These are phyloP conservation scores for Stemphylium beticola DNA, from an alignment of 2,329 filamentous ascomycete genomes.

Conservation along the genomic window DNA sequence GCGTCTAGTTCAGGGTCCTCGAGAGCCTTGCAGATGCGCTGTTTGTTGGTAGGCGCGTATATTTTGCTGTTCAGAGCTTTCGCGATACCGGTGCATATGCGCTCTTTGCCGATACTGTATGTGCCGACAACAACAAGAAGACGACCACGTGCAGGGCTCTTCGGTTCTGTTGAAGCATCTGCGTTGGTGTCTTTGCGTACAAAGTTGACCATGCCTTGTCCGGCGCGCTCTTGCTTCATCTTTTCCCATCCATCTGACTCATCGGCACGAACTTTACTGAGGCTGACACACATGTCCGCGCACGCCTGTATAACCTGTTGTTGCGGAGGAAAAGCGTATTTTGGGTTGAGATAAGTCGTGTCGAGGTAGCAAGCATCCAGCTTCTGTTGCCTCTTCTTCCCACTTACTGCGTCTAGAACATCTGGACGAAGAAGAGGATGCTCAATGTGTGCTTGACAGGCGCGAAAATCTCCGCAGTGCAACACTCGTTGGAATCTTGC, in stretches of 20 bases:
- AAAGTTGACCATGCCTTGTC: conserved; percentile 68
- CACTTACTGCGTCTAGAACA: conserved; percentile 70
- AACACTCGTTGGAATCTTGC: conserved; percentile 77
- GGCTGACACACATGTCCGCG: conserved; percentile 81
- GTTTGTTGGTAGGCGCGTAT: conserved; percentile 82
- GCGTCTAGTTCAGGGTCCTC: conserved; percentile 82
- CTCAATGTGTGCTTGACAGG: conserved; percentile 80
- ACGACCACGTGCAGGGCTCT: conserved; percentile 61
- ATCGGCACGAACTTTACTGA: conserved; percentile 70
- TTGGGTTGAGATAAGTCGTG: conserved; percentile 94
- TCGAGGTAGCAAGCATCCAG: conserved; percentile 97
- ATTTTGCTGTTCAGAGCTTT: conserved; percentile 86
- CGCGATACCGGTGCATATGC: conserved; percentile 91
- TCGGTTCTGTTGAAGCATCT: conserved; percentile 36
- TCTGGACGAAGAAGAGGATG: conserved; percentile 84
- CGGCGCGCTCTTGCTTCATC: conserved; percentile 61
- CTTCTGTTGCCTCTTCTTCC: conserved; percentile 77
- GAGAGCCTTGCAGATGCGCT: conserved; percentile 81
- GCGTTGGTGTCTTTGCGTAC: conserved; percentile 56
- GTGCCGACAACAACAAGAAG: conserved; percentile 93
- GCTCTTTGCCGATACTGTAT: conserved; percentile 97
- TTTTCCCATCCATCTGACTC: conserved; percentile 63
- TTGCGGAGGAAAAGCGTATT: conserved; percentile 92
- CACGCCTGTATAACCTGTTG: conserved; percentile 86
- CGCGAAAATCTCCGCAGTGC: conserved; percentile 95